Conservation (phyloP, 2,329 filamentous ascomycete genomes). For the Fusarium torreyae region DNA sequence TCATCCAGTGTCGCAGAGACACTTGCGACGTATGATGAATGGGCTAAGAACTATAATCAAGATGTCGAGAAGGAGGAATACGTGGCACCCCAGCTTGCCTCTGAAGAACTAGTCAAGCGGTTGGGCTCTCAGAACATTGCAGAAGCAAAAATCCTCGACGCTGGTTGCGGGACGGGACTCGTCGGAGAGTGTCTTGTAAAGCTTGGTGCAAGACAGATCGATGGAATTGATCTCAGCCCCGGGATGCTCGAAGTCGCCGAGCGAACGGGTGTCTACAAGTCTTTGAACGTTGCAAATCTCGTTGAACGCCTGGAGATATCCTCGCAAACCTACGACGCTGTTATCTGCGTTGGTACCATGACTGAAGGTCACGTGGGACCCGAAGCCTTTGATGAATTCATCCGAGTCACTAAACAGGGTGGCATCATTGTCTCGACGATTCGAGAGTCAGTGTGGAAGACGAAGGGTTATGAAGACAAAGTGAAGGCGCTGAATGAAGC, state of each 20-base stretch:
- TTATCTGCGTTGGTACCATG: conserved; percentile 67
- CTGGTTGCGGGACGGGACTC: conserved; percentile 67
- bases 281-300: conserved; percentile 60
- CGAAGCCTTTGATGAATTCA: conserved; percentile 61
- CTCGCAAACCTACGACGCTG: conserved; percentile 60
- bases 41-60: conserved; percentile 50
- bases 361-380: conserved; percentile 67
- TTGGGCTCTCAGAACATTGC: conserved; percentile 22
- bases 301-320: conserved; percentile 56
- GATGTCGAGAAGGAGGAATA: conserved; percentile 54
- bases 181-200: conserved; percentile 61
- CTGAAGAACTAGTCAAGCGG: conserved; percentile 50
- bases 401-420: conserved; percentile 59
- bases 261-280: conserved; percentile 59
- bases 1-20: conserved; percentile 25
- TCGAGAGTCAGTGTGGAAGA: conserved; percentile 62
- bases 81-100: conserved; percentile 56
- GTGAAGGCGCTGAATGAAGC: conserved; percentile 50
- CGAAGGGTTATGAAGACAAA: conserved; percentile 60
- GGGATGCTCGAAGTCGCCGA: conserved; percentile 65
- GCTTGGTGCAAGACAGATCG: conserved; percentile 57
- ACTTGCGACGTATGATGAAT: conserved; percentile 43
- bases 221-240: conserved; percentile 64
- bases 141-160: conserved; percentile 58
- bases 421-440: conserved; percentile 65